These are phyloP conservation scores for Cyclotella sp. DNA, from an alignment of 108 stramenopile species.

Conservation along the genomic window DNA sequence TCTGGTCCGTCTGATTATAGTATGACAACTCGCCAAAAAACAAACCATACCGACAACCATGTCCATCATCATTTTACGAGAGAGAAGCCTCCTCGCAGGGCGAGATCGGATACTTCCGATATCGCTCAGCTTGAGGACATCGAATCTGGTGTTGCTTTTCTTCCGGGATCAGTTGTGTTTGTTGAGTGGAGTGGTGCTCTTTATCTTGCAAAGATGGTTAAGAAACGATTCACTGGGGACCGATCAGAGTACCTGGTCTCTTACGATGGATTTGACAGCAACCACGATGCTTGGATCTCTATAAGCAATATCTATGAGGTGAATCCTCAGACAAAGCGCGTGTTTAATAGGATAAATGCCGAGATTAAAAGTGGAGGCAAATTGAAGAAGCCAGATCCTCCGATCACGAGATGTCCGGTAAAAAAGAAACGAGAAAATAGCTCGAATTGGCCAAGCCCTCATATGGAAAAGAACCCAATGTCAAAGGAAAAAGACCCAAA, in stretches of 20 bases:
- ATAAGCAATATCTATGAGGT: slow-evolving; percentile 57
- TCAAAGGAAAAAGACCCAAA: background rate
- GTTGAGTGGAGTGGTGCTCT: slow-evolving; percentile 43
- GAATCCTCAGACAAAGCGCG: slow-evolving; percentile 51
- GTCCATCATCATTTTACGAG: background rate
- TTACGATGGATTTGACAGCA: slow-evolving; percentile 52
- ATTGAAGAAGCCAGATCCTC: slow-evolving; percentile 15
- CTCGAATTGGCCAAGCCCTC: background rate
- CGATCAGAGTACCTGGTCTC: slow-evolving; percentile 48
- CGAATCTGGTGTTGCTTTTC: slow-evolving; percentile 51
- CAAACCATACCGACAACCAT: background rate
- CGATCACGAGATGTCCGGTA: slow-evolving; percentile 12
- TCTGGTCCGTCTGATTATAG: slow-evolving; percentile 1
- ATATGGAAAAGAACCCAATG: background rate
- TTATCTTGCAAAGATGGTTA: slow-evolving; percentile 60
- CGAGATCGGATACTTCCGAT: slow-evolving; percentile 41
- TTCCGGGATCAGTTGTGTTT: slow-evolving; percentile 58
- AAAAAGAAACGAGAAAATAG: slow-evolving; percentile 11
- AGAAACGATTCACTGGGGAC: slow-evolving; percentile 50
- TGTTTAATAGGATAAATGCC: slow-evolving; percentile 45
- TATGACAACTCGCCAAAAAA: slow-evolving; percentile 14
- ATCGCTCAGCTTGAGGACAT: slow-evolving; percentile 29
- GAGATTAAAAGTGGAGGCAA: slow-evolving; percentile 26
- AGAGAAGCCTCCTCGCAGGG: slow-evolving; percentile 26
- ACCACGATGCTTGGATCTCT: slow-evolving; percentile 55